Conservation (phyloP, 1,284 basidiomycete species). For the Pisolithus thermaeus region DNA sequence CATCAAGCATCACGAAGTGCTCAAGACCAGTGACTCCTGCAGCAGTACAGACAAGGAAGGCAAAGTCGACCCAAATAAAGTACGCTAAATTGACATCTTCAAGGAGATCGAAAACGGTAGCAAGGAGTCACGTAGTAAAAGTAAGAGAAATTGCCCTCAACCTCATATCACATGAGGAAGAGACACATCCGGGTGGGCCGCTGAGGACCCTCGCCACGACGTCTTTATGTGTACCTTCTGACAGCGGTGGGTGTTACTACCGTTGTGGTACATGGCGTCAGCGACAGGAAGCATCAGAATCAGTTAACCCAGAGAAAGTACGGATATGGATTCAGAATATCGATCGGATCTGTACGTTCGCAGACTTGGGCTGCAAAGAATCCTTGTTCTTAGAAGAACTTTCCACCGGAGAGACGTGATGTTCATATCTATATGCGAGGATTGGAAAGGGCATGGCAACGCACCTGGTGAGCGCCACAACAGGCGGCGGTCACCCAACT, state of each 20-base stretch:
- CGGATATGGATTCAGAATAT: conserved; percentile 10
- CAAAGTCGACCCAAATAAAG: conserved; percentile 47
- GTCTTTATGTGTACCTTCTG: not conserved
- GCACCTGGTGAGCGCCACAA: conserved; percentile 71
- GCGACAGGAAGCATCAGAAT: conserved; percentile 41
- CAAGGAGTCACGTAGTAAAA: conserved; percentile 47
- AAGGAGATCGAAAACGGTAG: conserved; percentile 44
- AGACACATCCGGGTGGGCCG: conserved; percentile 70
- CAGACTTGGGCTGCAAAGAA: conserved; percentile 80
- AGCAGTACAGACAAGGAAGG: conserved; percentile 47
- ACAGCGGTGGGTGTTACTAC: conserved; percentile 36
- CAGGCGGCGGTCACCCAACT: conserved; percentile 37
- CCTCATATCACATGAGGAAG: too few species aligned
- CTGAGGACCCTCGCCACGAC: conserved; percentile 61
- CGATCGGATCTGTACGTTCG: conserved; percentile 75
- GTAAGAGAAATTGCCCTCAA: too few species aligned
- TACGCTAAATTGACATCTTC: conserved; percentile 33
- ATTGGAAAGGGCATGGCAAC: not conserved
- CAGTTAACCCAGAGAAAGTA: not conserved
- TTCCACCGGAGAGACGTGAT: not conserved
- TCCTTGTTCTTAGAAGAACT: conserved; percentile 69
- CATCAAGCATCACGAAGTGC: conserved; percentile 53
- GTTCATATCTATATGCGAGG: not conserved
- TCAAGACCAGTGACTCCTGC: conserved; percentile 44
- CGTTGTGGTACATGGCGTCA: conserved; percentile 85